Base-by-base conservation (phyloP, 805 yeast species). In the Wickerhamiella shivajii region DNA sequence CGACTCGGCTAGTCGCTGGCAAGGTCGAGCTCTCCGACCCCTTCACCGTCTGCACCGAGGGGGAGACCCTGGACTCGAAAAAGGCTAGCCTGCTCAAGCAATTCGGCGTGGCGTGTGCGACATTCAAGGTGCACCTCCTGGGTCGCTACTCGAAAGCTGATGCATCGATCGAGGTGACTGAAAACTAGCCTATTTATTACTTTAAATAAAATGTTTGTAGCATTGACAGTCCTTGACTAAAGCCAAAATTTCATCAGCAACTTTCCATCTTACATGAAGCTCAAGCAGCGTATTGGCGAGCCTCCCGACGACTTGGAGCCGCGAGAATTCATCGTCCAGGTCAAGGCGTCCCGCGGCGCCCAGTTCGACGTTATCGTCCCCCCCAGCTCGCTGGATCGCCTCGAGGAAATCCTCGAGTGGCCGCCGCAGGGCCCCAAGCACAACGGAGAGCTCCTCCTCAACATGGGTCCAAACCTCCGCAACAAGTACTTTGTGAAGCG, bases 41-140 rank as follows among this genome's bases (percentile, higher is more conserved):
- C 25, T 81, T 69, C 58, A 66, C 66, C 29, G 95, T 92, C 24
- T 81, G 93, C 59, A 64, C 63, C 36, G 62, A 75, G 47, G 95
- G 93, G 26, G 80, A 84, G 38, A 63, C 66, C 18, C 66, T 92
- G 41, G 93, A 83, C 57, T 90, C 85, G 31, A 77, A 78, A 50
- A 92, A 90, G 61, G 92, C 96, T 16, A 68, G 90, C 45, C 72
- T 90, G 36, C 66, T 90, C 56, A 90, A 90, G 60, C 90, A 81
- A 46, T 92, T 90, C 56, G 99, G 99, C 50, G 71, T 92, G 38
- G 96, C 96, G 9, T 83, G 84, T 36, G 69, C 95, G 28, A 84
- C 80, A 52, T 90, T 87, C 60, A 81, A 74, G 57, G 92, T 90
- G 33, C 67, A 71, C 47, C 60, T 78, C 42, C 59, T 74, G 46